These are phyloP conservation scores for Centella asiatica DNA, from an alignment of 129 eudicot genomes.

Conservation along the genomic window DNA sequence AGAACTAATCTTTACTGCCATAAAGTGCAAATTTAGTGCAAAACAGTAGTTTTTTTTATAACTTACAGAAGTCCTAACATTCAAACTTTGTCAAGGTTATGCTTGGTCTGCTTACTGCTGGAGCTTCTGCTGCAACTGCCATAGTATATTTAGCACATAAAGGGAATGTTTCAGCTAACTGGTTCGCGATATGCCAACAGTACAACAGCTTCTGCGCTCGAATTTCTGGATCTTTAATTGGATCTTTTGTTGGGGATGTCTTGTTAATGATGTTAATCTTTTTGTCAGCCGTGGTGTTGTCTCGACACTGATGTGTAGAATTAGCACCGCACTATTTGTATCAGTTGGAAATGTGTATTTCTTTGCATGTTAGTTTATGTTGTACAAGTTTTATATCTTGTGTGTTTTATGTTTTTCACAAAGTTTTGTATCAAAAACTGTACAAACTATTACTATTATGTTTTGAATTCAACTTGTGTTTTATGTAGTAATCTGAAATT, in stretches of 20 bases:
- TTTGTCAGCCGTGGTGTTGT: slow-evolving; percentile 56
- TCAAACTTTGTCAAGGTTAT: too few relatives aligned
- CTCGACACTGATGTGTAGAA: too few relatives aligned
- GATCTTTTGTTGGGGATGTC: slow-evolving; percentile 58
- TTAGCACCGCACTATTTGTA: too few relatives aligned
- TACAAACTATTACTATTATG: too few relatives aligned
- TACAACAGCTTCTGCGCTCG: slow-evolving; percentile 62
- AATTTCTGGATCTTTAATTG: slow-evolving; percentile 75
- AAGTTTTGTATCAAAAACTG: too few relatives aligned
- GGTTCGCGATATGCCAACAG: slow-evolving; percentile 75
- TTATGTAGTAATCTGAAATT: too few relatives aligned
- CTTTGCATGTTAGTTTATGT: too few relatives aligned
- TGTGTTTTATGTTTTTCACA: too few relatives aligned
- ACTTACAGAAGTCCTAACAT: background rate
- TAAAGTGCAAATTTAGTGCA: background rate
- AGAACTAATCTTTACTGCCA: background rate
- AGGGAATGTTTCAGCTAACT: slow-evolving; percentile 56
- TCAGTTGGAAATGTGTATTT: too few relatives aligned
- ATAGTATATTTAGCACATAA: slow-evolving; percentile 82
- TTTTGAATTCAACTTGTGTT: too few relatives aligned
- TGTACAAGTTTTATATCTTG: too few relatives aligned
- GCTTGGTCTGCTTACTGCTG: slow-evolving; percentile 45
- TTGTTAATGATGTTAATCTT: slow-evolving; percentile 53
- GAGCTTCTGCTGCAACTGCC: slow-evolving; percentile 68
- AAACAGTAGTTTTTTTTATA: too few relatives aligned